Evolutionary conservation across 495 filamentous ascomycete species (phyloP), one percentile per base, ranked within the genome.

Genomic region (Thermochaetoides thermophila): DNA sequence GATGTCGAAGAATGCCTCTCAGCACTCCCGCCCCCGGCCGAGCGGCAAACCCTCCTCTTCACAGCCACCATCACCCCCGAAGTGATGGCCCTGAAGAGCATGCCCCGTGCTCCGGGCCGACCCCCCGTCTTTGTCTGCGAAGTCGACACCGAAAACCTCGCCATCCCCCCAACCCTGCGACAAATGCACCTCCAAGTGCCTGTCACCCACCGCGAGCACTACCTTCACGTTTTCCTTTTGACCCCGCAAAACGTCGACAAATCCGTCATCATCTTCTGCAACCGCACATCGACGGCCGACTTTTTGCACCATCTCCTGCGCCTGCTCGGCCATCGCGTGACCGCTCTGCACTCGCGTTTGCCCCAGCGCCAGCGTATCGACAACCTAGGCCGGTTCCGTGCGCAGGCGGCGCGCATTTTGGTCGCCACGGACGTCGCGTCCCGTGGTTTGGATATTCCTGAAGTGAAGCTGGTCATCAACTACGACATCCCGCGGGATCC

Each of bases 1-100:
- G 89, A 95, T 52, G 71, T 99, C 2, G 84, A 85, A 46, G 83
- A 78, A 28, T 94, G 86, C 49, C 64, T 99, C 3, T 71, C 66
- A 4, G 72, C 74, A 2, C 70, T 96, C 1, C 87, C 89, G 1
- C 71, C 84, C 0, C 51, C 59, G 0, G 49, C 61, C 2, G 64
- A 83, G 44, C 72, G 89, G 10, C 91, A 94, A 44, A 92, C 85
- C 7, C 73, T 86, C 25, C 73, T 96, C n/a, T 97, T 96, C 62
- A 97, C 89, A 2, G 89, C 89, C 9, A 97, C 89, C 3, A 67
- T 96, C 16, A 96, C 91, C 0, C 73, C 80, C n/a, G 87, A 96
- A 58, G 82, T 97, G 7, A 73, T 77, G 23, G 77, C 80, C 4
- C 55, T 96, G 25, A 84, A 92, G 51, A 66, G 74, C 17, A 65